A percentile compares a stretch with the other conserved stretches of the same genome.
phyloP scores from a whole-genome alignment of 352 stramenopile species.

The Pythium phragmitis region DNA sequence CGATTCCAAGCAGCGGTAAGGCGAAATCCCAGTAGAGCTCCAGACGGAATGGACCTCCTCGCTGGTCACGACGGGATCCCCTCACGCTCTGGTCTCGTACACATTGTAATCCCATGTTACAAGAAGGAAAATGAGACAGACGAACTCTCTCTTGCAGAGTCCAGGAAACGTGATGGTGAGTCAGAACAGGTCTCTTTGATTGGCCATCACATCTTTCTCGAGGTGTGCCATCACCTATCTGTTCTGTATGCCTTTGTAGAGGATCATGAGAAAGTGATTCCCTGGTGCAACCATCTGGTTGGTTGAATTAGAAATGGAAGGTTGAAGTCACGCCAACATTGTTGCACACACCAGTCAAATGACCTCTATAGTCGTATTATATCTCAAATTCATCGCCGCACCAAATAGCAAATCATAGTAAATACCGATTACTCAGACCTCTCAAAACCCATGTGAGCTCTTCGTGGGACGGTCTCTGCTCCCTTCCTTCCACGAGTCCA shows the following conservation, averaged over 20 bases:
- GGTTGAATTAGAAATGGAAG: constrained; percentile 7
- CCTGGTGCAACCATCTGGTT: constrained; percentile 1
- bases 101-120: no score
- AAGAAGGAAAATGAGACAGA: no score
- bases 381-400: neutral
- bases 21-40: neutral
- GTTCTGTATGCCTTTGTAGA: no score
- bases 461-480: constrained; percentile 2
- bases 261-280: neutral
- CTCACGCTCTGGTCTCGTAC: no score
- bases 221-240: no score
- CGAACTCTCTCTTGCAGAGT: no score
- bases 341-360: neutral
- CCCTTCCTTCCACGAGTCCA: neutral
- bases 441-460: neutral
- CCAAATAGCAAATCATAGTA: no score
- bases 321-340: constrained; percentile 7
- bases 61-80: neutral
- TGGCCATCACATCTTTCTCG: no score
- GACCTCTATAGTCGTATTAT: neutral
- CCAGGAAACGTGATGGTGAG: no score
- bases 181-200: no score
- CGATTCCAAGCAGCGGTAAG: constrained; percentile 83
- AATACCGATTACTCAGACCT: neutral
- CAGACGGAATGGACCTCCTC: neutral